Base-by-base conservation (phyloP, 371 early-diverging fungal genomes). In the Lichtheimia corymbifera region DNA sequence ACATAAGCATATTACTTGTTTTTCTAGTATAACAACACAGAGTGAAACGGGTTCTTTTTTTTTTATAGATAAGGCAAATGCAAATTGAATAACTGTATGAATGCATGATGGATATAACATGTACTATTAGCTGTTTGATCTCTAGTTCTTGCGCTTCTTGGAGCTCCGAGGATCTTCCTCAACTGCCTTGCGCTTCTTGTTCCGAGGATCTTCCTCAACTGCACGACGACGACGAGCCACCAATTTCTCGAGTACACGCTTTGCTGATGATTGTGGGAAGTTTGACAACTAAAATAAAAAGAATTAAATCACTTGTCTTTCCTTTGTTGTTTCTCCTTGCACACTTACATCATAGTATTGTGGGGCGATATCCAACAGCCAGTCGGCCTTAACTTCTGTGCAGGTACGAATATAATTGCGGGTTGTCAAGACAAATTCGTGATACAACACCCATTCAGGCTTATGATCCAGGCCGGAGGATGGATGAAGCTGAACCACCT, bases 371-470 rank as follows among this genome's bases (percentile, higher is more conserved):
- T 97, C 95, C 57, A 97, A 69, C 53, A 97, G 73, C 96, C 99
- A 99, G 50, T 94, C 95, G 4, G 89, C 89, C 68, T 88, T 88
- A 56, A 97, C 88, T 72, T 92, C 94, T 0, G 94, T 91, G 49
- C 92, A 92, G 0, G 94, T 97, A 55, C 99, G 92, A 61, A 99
- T 96, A 74, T 92, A 98, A 71, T 96, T 93, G 63, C 93, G 90
- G 41, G 91, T 88, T 13, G 99, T 99, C 62, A 97, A 73, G n/a
- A 97, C 98, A 82, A 94, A 96, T 75, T 99, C 99, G 67, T 97
- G 93, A 81, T 96, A 99, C 40, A 97, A 71, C 5, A 97, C 96
- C 98, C 98, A 98, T 72, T 96, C 95, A 17, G 97, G 94, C 60
- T 93, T 94, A 62, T 89, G 89, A 55, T 86, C 89, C 28, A 98